Percentiles rank a stretch among this genome's conserved stretches.
Evolutionary conservation across 192 early-diverging fungal species (phyloP).

Genomic region (Umbelopsis sp.): DNA sequence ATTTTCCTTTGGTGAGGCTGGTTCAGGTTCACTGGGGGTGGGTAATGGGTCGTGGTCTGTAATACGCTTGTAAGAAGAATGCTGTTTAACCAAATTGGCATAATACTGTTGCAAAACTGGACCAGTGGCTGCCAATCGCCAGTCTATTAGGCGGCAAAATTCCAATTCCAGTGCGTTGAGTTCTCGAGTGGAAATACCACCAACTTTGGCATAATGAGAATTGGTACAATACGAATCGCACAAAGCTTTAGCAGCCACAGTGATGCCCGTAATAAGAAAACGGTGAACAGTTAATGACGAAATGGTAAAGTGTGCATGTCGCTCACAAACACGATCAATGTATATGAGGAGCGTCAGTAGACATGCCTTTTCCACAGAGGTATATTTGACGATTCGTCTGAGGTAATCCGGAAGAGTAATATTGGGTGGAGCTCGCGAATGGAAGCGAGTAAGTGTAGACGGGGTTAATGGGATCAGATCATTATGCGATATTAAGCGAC

Average conservation of each 20-base stretch:
- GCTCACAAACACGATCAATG: constrained; percentile 87
- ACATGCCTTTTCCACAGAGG: constrained; percentile 85
- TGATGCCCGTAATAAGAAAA: constrained; percentile 90
- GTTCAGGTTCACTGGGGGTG: background rate
- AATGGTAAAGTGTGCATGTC: constrained; percentile 81
- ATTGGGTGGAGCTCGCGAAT: constrained; percentile 87
- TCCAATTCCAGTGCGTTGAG: constrained; percentile 94
- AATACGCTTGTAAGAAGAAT: constrained; percentile 55
- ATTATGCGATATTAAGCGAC: constrained; percentile 59
- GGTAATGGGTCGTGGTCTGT: constrained; percentile 16
- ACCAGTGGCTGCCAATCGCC: constrained; percentile 80
- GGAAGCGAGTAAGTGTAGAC: constrained; percentile 87
- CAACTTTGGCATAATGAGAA: constrained; percentile 92
- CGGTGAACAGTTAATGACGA: constrained; percentile 93
- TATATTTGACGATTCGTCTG: constrained; percentile 88
- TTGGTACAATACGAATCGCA: constrained; percentile 97
- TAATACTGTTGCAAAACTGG: constrained; percentile 92
- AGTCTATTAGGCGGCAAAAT: constrained; percentile 85
- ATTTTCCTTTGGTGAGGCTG: background rate
- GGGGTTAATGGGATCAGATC: constrained; percentile 63
- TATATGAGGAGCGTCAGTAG: constrained; percentile 90
- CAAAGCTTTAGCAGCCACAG: constrained; percentile 83
- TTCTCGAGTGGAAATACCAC: constrained; percentile 91
- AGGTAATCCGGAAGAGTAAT: constrained; percentile 92
- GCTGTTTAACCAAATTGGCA: constrained; percentile 84